Conservation (phyloP, 2,329 filamentous ascomycete genomes). For the Arachnomyces sp. region DNA sequence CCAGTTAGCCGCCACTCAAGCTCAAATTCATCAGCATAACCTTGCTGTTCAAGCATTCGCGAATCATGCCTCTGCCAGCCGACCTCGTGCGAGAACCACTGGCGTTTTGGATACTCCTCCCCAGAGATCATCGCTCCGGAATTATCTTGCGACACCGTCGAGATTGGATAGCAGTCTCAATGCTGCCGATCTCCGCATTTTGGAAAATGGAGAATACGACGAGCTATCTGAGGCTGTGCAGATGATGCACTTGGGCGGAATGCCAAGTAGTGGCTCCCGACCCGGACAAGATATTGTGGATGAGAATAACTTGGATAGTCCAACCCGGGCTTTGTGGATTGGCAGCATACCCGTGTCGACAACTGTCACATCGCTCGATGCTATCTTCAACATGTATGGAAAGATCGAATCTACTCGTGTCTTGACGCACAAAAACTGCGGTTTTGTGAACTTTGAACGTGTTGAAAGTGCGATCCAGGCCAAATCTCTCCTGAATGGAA, state of each 20-base stretch:
- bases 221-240: slow-evolving; percentile 76
- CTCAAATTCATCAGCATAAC: slow-evolving; percentile 79
- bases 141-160: slow-evolving; percentile 69
- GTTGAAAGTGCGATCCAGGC: slow-evolving; percentile 86
- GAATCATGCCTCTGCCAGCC: slow-evolving; percentile 69
- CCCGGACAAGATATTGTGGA: slow-evolving; percentile 60
- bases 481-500: slow-evolving; percentile 81
- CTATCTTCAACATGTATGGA: slow-evolving; percentile 92
- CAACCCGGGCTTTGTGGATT: slow-evolving; percentile 91
- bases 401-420: slow-evolving; percentile 86
- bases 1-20: slow-evolving; percentile 55
- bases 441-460: slow-evolving; percentile 94
- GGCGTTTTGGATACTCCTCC: slow-evolving; percentile 78
- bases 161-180: slow-evolving; percentile 70
- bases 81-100: slow-evolving; percentile 83
- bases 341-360: slow-evolving; percentile 96
- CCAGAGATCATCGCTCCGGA: slow-evolving; percentile 56
- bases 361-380: slow-evolving; percentile 85
- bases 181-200: slow-evolving; percentile 64
- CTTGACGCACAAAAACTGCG: slow-evolving; percentile 96
- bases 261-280: slow-evolving; percentile 55
- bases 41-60: slow-evolving; percentile 88
- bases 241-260: slow-evolving; percentile 57
- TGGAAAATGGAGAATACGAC: slow-evolving; percentile 71
- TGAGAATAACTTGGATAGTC: slow-evolving; percentile 75